phyloP scores from a whole-genome alignment of 1,284 basidiomycete genomes.

The Marasmius sp. region DNA sequence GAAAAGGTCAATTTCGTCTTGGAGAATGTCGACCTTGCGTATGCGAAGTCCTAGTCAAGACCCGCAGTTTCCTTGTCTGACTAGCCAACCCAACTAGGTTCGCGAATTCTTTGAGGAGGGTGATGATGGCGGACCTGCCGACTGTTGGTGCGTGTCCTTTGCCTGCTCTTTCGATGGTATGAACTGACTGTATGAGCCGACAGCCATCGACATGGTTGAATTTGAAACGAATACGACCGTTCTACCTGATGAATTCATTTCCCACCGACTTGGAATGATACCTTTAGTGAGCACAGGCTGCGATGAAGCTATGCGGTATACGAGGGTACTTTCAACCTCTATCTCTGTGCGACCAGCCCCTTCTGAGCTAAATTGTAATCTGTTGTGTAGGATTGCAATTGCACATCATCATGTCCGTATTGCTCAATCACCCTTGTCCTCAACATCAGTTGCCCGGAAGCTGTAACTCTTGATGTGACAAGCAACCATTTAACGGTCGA shows the following conservation, averaged over 20 bases:
- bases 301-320: conserved; percentile 83
- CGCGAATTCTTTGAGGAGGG: conserved; percentile 86
- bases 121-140: conserved; percentile 94
- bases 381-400: conserved; percentile 76
- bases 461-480: conserved; percentile 78
- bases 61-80: conserved; percentile 8
- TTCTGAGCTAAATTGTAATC: conserved; percentile 8
- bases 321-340: conserved; percentile 50
- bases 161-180: neutral
- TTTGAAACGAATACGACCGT: conserved; percentile 92
- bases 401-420: conserved; percentile 73
- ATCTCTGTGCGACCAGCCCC: neutral
- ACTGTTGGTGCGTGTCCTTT: conserved; percentile 73
- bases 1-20: conserved; percentile 87
- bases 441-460: conserved; percentile 70
- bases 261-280: conserved; percentile 93
- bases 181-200: conserved; percentile 1
- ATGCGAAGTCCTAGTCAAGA: conserved; percentile 19
- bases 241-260: conserved; percentile 96
- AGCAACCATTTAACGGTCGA: conserved; percentile 74
- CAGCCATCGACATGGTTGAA: conserved; percentile 97
- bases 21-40: conserved; percentile 92
- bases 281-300: conserved; percentile 86
- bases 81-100: conserved; percentile 48
- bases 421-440: conserved; percentile 80